phyloP scores from a whole-genome alignment of 768 basidiomycete genomes.

The Trametes cubensis region DNA sequence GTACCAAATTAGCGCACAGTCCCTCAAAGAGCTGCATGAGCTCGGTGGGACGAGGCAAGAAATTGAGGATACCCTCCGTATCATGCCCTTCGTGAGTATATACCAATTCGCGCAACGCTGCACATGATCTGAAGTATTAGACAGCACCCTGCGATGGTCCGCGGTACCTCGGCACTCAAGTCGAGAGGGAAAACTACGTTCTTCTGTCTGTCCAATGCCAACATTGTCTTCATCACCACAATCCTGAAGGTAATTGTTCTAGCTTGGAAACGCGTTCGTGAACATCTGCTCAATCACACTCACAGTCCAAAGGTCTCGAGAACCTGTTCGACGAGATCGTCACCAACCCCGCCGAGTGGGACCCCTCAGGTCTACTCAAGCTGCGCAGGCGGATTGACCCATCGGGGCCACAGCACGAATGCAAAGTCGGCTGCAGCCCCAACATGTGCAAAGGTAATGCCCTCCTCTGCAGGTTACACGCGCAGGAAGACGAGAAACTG shows the following conservation, averaged over 20 bases:
- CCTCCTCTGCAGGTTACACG: neutral
- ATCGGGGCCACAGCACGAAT: slow-evolving; percentile 75
- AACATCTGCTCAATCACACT: neutral
- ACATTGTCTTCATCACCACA: slow-evolving; percentile 86
- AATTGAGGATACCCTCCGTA: slow-evolving; percentile 75
- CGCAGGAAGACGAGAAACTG: neutral
- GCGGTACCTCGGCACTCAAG: slow-evolving; percentile 82
- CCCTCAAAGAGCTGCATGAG: slow-evolving; percentile 69
- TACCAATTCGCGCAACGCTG: neutral
- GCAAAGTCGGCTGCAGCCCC: slow-evolving; percentile 84
- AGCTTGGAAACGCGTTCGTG: neutral
- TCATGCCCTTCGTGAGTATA: slow-evolving; percentile 81
- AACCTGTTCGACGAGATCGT: slow-evolving; percentile 80
- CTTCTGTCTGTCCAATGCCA: slow-evolving; percentile 93
- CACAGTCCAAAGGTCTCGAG: slow-evolving; percentile 73
- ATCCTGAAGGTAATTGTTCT: slow-evolving; percentile 69
- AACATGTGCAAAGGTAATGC: slow-evolving; percentile 97
- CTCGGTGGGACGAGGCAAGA: slow-evolving; percentile 71
- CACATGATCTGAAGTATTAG: neutral
- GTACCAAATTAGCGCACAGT: slow-evolving; percentile 53
- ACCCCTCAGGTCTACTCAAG: slow-evolving; percentile 66
- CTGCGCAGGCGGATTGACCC: slow-evolving; percentile 79
- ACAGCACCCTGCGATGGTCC: slow-evolving; percentile 96
- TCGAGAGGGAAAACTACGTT: slow-evolving; percentile 68
- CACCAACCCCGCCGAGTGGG: slow-evolving; percentile 92